Base-by-base conservation (phyloP, 176 grass and related monocot genomes). In the Rhipidocladum racemiflorum region DNA sequence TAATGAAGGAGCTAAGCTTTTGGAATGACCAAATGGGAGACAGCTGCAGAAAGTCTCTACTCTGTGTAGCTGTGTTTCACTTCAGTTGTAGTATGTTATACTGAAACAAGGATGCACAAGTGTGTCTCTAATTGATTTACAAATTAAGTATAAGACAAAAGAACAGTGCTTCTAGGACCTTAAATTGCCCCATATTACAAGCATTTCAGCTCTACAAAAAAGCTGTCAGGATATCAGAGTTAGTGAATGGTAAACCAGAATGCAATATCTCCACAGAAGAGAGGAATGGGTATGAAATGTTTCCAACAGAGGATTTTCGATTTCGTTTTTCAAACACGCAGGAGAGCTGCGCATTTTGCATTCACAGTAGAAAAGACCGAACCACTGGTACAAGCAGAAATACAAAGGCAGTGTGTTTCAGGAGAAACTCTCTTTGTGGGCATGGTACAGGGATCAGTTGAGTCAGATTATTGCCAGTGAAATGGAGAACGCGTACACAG, bases 21-120 rank as follows among this genome's bases (percentile, higher is more conserved):
- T 81, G 18, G 53, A 28, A 68, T 89, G 64, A 15, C 21, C 70
- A 79, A 76, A 70, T 56, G 43, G 15, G 45, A 71, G 25, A 65
- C n/a, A 27, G 18, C 42, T 76, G 39, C 40, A 63, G 27, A 62
- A 51, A 63, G 24, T 2, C 5, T 53, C 78, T 71, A 43, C 53
- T 81, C 25, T 15, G 18, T 66, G 53, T 50, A 36, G 39, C 40
- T 5, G 4, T 48, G 4, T 40, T 60, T 87, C 67, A 6, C 32
- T 61, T 85, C 29, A 27, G 12, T 61, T 81, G 0, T 57, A 46
- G 51, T 60, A 60, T n/a, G 25, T 45, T 57, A 55, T 75, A n/a
- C 44, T 39, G 7, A 46, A 10, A 16, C 38, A 68, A 71, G 7
- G 32, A 34, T 21, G 30, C 45, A 32, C 16, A 17, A 36, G 28